Evolutionary conservation across 768 basidiomycete genomes (phyloP).

Genomic region (Amanita molliuscula): DNA sequence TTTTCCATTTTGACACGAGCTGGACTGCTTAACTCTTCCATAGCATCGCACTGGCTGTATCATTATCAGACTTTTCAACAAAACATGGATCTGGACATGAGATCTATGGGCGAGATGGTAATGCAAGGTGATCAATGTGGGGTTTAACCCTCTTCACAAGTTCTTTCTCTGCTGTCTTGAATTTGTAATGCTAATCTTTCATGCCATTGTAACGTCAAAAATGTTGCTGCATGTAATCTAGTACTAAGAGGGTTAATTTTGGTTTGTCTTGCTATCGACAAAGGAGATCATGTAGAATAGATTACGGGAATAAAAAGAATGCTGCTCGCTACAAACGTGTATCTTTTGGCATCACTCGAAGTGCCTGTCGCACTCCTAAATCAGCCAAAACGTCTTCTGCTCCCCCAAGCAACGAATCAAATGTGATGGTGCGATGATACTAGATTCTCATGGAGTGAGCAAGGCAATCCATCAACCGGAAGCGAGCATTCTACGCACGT

Average conservation of each 20-base stretch:
- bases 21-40: slow-evolving; percentile 4
- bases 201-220: background rate
- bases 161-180: background rate
- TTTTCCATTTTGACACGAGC: background rate
- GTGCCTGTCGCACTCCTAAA: slow-evolving; percentile 66
- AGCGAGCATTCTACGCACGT: slow-evolving; percentile 32
- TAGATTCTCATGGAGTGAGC: slow-evolving; percentile 14
- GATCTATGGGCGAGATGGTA: slow-evolving; percentile 11
- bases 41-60: slow-evolving; percentile 29
- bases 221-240: background rate
- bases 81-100: slow-evolving; percentile 24
- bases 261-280: no score
- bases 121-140: slow-evolving; percentile 14
- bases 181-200: background rate
- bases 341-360: slow-evolving; percentile 59
- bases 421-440: slow-evolving; percentile 59
- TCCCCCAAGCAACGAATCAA: slow-evolving; percentile 66
- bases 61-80: slow-evolving; percentile 23
- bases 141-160: background rate
- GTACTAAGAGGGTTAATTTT: background rate
- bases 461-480: background rate
- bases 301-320: background rate
- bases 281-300: background rate
- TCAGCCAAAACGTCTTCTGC: slow-evolving; percentile 67
- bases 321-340: slow-evolving; percentile 35